A percentile compares a stretch with the other conserved stretches of the same genome.
These are phyloP conservation scores for Vairimorpha ceranae DNA, from an alignment of 371 early-diverging fungal genomes.

Conservation along the genomic window DNA sequence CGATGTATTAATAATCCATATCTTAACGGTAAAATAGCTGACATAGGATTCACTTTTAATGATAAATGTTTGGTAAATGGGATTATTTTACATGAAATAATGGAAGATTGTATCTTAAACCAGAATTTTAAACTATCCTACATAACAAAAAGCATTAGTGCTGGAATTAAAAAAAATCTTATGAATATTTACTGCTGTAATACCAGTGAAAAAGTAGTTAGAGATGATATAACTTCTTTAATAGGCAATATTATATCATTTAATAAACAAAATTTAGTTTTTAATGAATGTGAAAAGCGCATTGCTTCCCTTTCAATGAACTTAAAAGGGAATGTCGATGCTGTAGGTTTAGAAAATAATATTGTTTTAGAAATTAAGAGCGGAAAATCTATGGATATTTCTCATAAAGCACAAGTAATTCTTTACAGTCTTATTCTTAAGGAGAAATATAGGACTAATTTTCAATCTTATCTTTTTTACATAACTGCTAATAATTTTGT, in stretches of 20 bases:
- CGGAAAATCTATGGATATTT: slow-evolving; percentile 19
- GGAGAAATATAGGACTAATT: slow-evolving; percentile 19
- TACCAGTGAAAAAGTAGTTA: slow-evolving; percentile 8
- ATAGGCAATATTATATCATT: slow-evolving; percentile 33
- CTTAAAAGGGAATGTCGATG: slow-evolving; percentile 53
- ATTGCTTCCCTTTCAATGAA: slow-evolving; percentile 31
- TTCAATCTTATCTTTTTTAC: slow-evolving; percentile 43
- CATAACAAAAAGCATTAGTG: slow-evolving; percentile 17
- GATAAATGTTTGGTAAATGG: slow-evolving; percentile 41
- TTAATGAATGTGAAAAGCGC: slow-evolving; percentile 37
- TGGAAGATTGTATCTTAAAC: slow-evolving; percentile 17
- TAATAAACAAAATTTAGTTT: background rate
- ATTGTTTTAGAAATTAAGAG: slow-evolving; percentile 51
- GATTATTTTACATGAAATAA: slow-evolving; percentile 32
- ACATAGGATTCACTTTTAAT: slow-evolving; percentile 25
- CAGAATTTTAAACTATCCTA: slow-evolving; percentile 25
- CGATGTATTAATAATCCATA: slow-evolving; percentile 43
- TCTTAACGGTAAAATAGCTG: slow-evolving; percentile 25
- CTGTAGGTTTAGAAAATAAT: slow-evolving; percentile 1
- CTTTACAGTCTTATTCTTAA: slow-evolving; percentile 44
- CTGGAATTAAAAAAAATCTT: slow-evolving; percentile 11
- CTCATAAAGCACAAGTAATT: slow-evolving; percentile 51
- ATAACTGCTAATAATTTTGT: slow-evolving; percentile 13
- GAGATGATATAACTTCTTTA: slow-evolving; percentile 20
- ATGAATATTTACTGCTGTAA: slow-evolving; percentile 6